Conservation (phyloP, 2,329 filamentous ascomycete genomes). For the Claviceps sorghi region DNA sequence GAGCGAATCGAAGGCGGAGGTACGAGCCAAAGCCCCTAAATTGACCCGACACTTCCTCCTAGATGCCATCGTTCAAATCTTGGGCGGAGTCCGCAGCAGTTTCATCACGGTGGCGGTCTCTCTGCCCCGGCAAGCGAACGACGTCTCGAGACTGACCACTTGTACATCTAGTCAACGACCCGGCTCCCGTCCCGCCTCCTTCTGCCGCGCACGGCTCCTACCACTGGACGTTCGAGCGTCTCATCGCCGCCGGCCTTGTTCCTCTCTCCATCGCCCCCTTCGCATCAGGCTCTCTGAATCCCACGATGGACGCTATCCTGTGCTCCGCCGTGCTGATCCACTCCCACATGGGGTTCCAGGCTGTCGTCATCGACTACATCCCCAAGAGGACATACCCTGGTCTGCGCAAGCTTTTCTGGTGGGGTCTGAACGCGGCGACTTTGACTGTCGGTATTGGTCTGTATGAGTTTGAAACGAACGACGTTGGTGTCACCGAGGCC, state of each 20-base stretch:
- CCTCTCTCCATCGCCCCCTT: conserved; percentile 85
- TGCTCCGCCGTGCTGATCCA: conserved; percentile 75
- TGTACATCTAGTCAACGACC: conserved; percentile 59
- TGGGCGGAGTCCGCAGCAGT: too few species aligned
- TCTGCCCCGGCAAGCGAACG: neutral
- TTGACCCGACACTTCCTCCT: neutral
- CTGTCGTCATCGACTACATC: conserved; percentile 82
- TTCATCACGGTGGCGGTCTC: neutral
- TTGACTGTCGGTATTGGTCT: conserved; percentile 71
- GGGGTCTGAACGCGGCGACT: conserved; percentile 66
- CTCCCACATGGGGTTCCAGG: conserved; percentile 91
- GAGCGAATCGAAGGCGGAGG: conserved; percentile 62
- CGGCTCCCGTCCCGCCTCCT: conserved; percentile 57
- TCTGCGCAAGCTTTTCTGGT: conserved; percentile 52
- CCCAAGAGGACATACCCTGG: conserved; percentile 56
- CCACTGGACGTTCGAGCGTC: conserved; percentile 94
- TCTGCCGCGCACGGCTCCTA: conserved; percentile 80
- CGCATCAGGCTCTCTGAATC: conserved; percentile 81
- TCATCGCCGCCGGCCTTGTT: conserved; percentile 66
- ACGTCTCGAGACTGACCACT: conserved; percentile 3
- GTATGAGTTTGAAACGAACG: conserved; percentile 98
- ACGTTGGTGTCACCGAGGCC: conserved; percentile 83
- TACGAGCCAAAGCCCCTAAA: conserved; percentile 28
- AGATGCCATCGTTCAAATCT: neutral
- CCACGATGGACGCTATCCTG: conserved; percentile 70